Percentiles rank a stretch among this genome's conserved stretches.
These are phyloP conservation scores for Leptographium wingfieldii DNA, from an alignment of 2,329 filamentous ascomycete genomes.

Conservation along the genomic window DNA sequence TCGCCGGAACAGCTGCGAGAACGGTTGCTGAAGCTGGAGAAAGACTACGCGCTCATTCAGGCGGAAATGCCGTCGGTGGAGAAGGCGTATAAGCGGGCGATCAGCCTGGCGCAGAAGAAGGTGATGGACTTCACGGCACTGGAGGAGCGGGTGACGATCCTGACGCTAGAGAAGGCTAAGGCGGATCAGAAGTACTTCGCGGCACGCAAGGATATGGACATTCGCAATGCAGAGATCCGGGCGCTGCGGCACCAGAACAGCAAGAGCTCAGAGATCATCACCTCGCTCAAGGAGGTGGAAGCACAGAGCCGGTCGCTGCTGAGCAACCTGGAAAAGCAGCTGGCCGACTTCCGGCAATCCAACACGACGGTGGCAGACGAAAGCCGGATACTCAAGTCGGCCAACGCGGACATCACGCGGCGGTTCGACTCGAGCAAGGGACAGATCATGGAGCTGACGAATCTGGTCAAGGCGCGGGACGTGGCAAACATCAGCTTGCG, in stretches of 20 bases:
- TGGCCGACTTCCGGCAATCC: conserved; percentile 68
- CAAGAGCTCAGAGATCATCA: conserved; percentile 87
- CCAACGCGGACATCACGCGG: conserved; percentile 56
- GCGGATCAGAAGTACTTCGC: conserved; percentile 97
- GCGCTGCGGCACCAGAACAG: conserved; percentile 69
- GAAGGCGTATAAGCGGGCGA: conserved; percentile 80
- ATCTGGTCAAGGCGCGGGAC: conserved; percentile 65
- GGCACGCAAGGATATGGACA: conserved; percentile 86
- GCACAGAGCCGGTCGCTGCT: conserved; percentile 61
- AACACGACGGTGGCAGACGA: conserved; percentile 60
- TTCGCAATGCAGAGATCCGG: conserved; percentile 67
- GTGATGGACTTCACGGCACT: conserved; percentile 61
- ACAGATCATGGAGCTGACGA: conserved; percentile 67
- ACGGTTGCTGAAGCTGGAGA: conserved; percentile 63
- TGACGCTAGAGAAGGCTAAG: conserved; percentile 84
- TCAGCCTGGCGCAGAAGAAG: conserved; percentile 74
- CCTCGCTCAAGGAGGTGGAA: conserved; percentile 85
- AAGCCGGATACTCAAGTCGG: conserved; percentile 61
- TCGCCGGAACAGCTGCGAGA: conserved; percentile 58
- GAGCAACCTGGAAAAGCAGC: conserved; percentile 80
- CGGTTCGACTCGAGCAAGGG: conserved; percentile 59
- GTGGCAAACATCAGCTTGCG: conserved; percentile 36
- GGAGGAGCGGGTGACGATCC: conserved; percentile 64
- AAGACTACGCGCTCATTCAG: conserved; percentile 72
- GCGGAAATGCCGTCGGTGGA: conserved; percentile 83